Evolutionary conservation across 2,329 filamentous ascomycete species (phyloP), one percentile per base, ranked within the genome.

Genomic region (Fusarium drepaniforme): DNA sequence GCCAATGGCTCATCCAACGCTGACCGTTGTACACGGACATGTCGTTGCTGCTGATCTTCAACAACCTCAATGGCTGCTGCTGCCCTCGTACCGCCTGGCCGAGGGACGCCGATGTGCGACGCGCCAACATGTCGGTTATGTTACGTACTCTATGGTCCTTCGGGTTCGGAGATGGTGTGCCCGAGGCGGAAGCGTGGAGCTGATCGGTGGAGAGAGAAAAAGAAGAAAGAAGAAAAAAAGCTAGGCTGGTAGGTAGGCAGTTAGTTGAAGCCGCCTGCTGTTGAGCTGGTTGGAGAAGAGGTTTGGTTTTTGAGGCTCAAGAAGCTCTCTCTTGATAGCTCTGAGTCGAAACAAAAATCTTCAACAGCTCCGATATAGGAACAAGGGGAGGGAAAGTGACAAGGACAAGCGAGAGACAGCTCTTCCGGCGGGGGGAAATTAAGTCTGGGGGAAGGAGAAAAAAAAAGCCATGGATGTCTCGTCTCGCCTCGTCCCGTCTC

Each of bases 61-160:
- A 66, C 18, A 38, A 67, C 15, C 56, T 68, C 51, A 59, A 65
- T 25, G 65, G 46, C 46, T 23, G 40, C 42, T 57, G 68, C 8
- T 72, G 73, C n/a, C 66, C 62, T 71, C 69, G 71, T 58, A 72
- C 73, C 35, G 72, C 53, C 64, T 68, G 70, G 51, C 70, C 70
- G 67, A 78, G 66, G 60, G 76, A 74, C 63, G 74, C 72, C 46
- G 70, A 70, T 72, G 64, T 71, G 70, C 72, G 73, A 67, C 71
- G 72, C 57, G 66, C 67, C 66, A 78, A 73, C 76, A 78, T 76
- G 35, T 30, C 53, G 59, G 64, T 13, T 37, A 70, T 64, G 42
- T 37, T 68, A 40, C 61, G 25, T 56, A 53, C 49, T 53, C 28
- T 30, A 53, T 33, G 49, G 49, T 33, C 18, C 40, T 46, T 64